Evolutionary conservation across 345 rosid species (phyloP), one percentile per base, ranked within the genome.

Genomic region (Cardiospermum halicacabum): DNA sequence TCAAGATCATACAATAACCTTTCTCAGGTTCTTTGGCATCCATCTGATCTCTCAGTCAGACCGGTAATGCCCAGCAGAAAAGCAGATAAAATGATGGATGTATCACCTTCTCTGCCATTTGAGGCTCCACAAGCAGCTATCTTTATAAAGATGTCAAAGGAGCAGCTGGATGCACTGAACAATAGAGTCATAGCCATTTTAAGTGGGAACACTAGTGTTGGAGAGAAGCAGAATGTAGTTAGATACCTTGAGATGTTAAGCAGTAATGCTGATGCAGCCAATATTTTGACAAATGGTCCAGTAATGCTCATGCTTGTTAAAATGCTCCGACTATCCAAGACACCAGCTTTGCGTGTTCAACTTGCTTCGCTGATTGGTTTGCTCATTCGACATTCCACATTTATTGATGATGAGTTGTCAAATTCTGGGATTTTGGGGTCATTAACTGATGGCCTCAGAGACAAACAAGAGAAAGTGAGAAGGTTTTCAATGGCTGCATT

Each of bases 21-120:
- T 48, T 83, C 81, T 32, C 75, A 91, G 66, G 81, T 87, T 71
- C 65, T 91, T 63, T 91, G 99, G 99, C 99, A 94, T 80, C 78
- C 86, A 64, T 88, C 97, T 57, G 99, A 94, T 77, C 95, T 91
- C 65, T 82, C 97, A 18, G 95, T 94, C 59, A 85, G 99, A 72
- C 99, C 99, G 4, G 99, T 94, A 62, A 87, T 94, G 97, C 99
- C 99, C 48, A 85, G 88, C 75, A 87, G 85, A 72, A 94, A 91
- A 84, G 83, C 89, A 67, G 93, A 89, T 68, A 94, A 85, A 83
- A 62, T 56, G 32, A 72, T 86, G 32, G 91, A 81, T 57, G 70
- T 58, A 56, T 67, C 78, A 65, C 96, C 89, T 60, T 82, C 95
- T 42, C 89, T 91, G 62, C 85, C 96, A 34, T 91, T 94, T 58